Percentiles rank a stretch among this genome's conserved stretches.
phyloP scores from a whole-genome alignment of 352 stramenopile species.

The Peronospora destructor region DNA sequence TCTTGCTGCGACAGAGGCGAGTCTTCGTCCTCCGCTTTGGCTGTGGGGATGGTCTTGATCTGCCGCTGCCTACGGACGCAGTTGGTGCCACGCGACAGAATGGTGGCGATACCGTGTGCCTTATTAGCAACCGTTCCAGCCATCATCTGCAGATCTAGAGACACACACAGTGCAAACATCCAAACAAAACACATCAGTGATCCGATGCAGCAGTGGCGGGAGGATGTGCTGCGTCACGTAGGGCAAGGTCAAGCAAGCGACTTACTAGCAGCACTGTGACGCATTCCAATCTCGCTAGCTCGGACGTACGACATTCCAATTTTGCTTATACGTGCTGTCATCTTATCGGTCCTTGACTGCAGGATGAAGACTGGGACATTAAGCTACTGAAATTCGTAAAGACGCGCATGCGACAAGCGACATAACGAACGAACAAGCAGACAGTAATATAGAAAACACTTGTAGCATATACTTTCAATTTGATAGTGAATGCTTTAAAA shows the following conservation, averaged over 20 bases:
- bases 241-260: background rate
- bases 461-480: too few relatives aligned
- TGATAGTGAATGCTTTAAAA: too few relatives aligned
- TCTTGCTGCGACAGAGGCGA: constrained; percentile 19
- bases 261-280: constrained; percentile 32
- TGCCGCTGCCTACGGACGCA: constrained; percentile 12
- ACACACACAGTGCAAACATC: background rate
- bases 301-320: constrained; percentile 31
- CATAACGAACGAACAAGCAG: too few relatives aligned
- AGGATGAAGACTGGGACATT: too few relatives aligned
- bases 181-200: too few relatives aligned
- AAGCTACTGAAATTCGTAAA: too few relatives aligned
- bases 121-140: constrained; percentile 28
- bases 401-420: too few relatives aligned
- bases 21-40: constrained; percentile 22
- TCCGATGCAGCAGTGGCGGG: too few relatives aligned
- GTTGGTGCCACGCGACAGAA: constrained; percentile 21
- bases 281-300: constrained; percentile 35
- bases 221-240: too few relatives aligned
- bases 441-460: too few relatives aligned
- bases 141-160: constrained; percentile 31
- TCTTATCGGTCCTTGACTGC: background rate
- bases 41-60: constrained; percentile 22
- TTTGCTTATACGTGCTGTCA: constrained; percentile 30
- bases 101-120: constrained; percentile 22